phyloP scores from a whole-genome alignment of 2,329 filamentous ascomycete genomes.

The Furcasterigmium sp. region DNA sequence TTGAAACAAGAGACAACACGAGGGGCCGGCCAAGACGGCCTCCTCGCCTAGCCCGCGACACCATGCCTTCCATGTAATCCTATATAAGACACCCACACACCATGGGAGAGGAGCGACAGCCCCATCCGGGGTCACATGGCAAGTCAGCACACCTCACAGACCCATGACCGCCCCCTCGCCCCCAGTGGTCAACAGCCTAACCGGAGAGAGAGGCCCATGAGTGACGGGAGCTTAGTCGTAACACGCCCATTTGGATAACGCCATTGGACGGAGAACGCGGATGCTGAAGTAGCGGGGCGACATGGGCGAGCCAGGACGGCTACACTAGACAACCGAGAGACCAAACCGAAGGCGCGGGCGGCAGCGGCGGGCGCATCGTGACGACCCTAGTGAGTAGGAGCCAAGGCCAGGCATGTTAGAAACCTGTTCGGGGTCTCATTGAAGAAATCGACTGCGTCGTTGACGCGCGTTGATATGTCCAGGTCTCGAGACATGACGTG shows the following conservation, averaged over 20 bases:
- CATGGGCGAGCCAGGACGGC: too few relatives aligned
- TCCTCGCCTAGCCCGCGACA: neutral
- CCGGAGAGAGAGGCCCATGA: too few relatives aligned
- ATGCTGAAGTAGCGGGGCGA: too few relatives aligned
- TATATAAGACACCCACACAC: slow-evolving; percentile 11
- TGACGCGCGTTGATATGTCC: neutral
- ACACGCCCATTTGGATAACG: too few relatives aligned
- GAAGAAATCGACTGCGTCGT: neutral
- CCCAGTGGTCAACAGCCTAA: neutral
- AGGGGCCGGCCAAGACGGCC: neutral
- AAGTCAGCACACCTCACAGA: slow-evolving; percentile 7
- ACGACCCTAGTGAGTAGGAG: neutral
- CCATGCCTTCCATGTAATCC: neutral
- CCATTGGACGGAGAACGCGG: too few relatives aligned
- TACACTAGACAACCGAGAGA: too few relatives aligned
- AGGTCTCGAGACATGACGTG: neutral
- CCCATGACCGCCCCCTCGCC: slow-evolving; percentile 4
- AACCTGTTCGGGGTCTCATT: neutral
- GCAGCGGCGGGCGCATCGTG: slow-evolving; percentile 1
- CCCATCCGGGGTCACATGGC: slow-evolving; percentile 10
- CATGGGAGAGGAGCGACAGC: neutral
- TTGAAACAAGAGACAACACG: neutral
- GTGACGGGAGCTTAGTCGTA: too few relatives aligned
- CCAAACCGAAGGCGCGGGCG: neutral
- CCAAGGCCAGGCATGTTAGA: neutral